Evolutionary conservation across 768 basidiomycete species (phyloP), one percentile per base, ranked within the genome.

Genomic region (Mycena galopus): DNA sequence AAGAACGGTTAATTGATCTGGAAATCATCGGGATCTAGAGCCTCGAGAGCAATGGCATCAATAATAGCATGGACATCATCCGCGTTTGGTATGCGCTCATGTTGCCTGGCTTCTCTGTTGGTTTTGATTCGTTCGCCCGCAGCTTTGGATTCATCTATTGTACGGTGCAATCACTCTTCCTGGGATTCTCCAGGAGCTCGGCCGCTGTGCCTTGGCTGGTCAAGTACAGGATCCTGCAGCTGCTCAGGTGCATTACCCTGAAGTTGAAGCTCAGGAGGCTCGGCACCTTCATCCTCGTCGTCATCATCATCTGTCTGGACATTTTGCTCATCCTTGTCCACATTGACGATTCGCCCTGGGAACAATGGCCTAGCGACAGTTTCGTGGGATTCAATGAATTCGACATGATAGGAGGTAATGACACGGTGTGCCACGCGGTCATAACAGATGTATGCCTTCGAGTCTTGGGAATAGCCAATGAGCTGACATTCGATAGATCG

Each of bases 361-460:
- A 58, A 32, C 1, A 55, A 59, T 8, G 37, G 67, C 10, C 11
- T 19, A 1, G 37, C 21, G 3, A 69, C 60, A 0, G n/a, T 35
- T 21, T 69, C n/a, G 11, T 56, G 27, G 5, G 68, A 56, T 29
- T 82, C 80, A 14, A 81, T 73, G 70, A 81, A 81, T 11, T 61
- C 21, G n/a, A 81, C 75, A 39, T 81, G 75, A 47, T 73, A 80
- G 0, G 78, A 77, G 2, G 65, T 72, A 44, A 79, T 58, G 21
- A 80, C 65, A 2, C 72, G 73, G 10, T 67, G 37, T 2, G 77
- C 70, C 8, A 25, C 14, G 7, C 65, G 64, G 61, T 85, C 72
- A 37, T 81, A 82, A 73, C 81, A 80, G 25, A 76, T 61, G 63
- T 81, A 86, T 2, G 78, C 81, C 65, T 85, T 85, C 1, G 82